Evolutionary conservation across 495 filamentous ascomycete species (phyloP).

Genomic region (Xanthoparmelia taractica): DNA sequence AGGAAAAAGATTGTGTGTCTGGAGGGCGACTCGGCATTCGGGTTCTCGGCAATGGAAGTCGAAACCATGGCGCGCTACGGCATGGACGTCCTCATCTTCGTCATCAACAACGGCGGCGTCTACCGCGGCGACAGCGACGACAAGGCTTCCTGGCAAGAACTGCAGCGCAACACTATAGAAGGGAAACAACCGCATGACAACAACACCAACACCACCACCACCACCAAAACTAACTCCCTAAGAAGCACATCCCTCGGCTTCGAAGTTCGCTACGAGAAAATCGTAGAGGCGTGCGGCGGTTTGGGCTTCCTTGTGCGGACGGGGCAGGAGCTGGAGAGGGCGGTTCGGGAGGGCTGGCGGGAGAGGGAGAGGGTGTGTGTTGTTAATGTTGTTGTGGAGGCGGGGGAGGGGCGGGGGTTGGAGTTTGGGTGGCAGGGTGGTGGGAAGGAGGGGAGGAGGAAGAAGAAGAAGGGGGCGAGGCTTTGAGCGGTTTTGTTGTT

Average conservation of each 20-base stretch:
- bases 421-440: conserved; percentile 29
- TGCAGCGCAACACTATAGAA: conserved; percentile 36
- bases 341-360: too few species aligned
- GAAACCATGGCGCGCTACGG: conserved; percentile 58
- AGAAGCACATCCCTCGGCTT: conserved; percentile 51
- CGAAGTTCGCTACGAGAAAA: conserved; percentile 51
- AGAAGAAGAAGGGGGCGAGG: conserved; percentile 16
- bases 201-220: too few species aligned
- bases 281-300: conserved; percentile 52
- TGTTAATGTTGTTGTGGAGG: conserved; percentile 55
- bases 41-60: conserved; percentile 55
- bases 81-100: conserved; percentile 55
- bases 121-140: conserved; percentile 50
- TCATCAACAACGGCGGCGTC: conserved; percentile 59
- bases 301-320: conserved; percentile 47
- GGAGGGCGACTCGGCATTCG: conserved; percentile 58
- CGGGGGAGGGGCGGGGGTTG: conserved; percentile 45
- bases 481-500: conserved; percentile 5
- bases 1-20: conserved; percentile 54
- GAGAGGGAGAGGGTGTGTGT: conserved; percentile 43
- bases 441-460: conserved; percentile 12
- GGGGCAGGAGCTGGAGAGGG: conserved; percentile 45
- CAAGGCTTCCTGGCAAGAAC: conserved; percentile 34
- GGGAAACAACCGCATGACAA: too few species aligned
- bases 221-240: too few species aligned